phyloP scores from a whole-genome alignment of 768 basidiomycete species.

The Mycena filopes region DNA sequence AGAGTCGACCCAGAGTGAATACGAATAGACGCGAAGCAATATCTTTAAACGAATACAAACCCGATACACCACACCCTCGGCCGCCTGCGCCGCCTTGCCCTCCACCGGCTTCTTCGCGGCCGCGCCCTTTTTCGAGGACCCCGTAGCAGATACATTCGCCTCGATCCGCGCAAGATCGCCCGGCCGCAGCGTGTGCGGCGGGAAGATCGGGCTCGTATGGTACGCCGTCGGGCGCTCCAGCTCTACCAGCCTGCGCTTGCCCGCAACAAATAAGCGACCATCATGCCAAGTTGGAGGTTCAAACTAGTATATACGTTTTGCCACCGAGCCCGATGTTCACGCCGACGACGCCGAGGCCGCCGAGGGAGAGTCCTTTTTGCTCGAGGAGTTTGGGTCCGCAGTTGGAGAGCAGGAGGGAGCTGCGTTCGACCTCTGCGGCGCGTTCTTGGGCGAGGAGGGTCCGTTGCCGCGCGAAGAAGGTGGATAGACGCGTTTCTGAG shows the following conservation, averaged over 20 bases:
- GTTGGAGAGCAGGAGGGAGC: constrained; percentile 81
- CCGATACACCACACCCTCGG: constrained; percentile 91
- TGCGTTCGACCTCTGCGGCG: constrained; percentile 85
- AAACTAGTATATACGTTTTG: constrained; percentile 71
- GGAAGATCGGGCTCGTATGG: constrained; percentile 75
- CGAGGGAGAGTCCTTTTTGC: constrained; percentile 84
- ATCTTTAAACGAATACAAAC: constrained; percentile 44
- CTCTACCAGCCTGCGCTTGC: constrained; percentile 79
- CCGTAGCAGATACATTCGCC: constrained; percentile 62
- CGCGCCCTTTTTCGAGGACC: constrained; percentile 49
- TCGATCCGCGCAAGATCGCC: constrained; percentile 93
- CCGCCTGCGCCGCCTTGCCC: constrained; percentile 51
- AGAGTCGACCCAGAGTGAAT: background rate
- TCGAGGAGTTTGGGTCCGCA: constrained; percentile 89
- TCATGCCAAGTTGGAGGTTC: constrained; percentile 7
- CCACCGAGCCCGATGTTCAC: constrained; percentile 92
- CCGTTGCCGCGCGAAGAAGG: constrained; percentile 77
- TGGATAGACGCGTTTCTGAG: constrained; percentile 49
- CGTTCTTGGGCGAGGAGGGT: constrained; percentile 77
- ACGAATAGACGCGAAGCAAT: too few species aligned
- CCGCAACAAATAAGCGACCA: constrained; percentile 31
- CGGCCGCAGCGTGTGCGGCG: constrained; percentile 89
- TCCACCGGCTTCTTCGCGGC: constrained; percentile 57
- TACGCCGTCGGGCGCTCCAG: constrained; percentile 86
- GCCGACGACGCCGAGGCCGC: constrained; percentile 73